Base-by-base conservation (phyloP, 2,329 filamentous ascomycete species). In the Chalara sp. region DNA sequence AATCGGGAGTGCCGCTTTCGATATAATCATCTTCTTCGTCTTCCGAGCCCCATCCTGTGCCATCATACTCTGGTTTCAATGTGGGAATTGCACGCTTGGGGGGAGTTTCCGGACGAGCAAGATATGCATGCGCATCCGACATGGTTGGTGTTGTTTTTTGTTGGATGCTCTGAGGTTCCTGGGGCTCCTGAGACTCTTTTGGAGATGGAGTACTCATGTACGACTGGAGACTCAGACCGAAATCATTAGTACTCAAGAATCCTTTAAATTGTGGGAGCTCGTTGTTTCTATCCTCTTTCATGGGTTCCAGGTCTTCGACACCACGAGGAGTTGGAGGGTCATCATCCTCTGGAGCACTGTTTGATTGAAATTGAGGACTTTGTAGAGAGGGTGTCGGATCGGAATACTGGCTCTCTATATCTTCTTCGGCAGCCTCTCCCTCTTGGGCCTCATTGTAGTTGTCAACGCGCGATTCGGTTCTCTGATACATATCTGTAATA, bases 1-100 rank as follows among this genome's bases (percentile, higher is more conserved):
- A 97, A 46, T 90, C 87, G 11, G 92, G 91, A 6, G 89, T 95
- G 33, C 82, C 80, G 7, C 82, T 81, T 55, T 86, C 83, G 3
- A 65, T 61, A 13, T 70, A 68, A 1, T 80, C 71, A 1, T 78
- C 74, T 49, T 72, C 76, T 1, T 78, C 74, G 49, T 72, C 76
- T 40, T 75, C 74, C 28, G 75, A 72, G 6, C 79, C 78, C 77
- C 80, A 80, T 48, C 81, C 76, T 51, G 80, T 72, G 52, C 85
- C 77, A 60, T 84, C 75, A 63, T 87, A 84, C 52, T 81, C 80
- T 31, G 74, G 80, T 68, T 76, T 87, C 39, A 78, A 76, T 10
- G 78, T 63, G 31, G 53, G 54, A 29, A 51, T 43, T 41, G 44
- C 64, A 50, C 56, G 72, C 45, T 63, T 53, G 48, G 60, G 42